Conservation (phyloP, 1,139 yeast species). For the Pichia norvegensis region DNA sequence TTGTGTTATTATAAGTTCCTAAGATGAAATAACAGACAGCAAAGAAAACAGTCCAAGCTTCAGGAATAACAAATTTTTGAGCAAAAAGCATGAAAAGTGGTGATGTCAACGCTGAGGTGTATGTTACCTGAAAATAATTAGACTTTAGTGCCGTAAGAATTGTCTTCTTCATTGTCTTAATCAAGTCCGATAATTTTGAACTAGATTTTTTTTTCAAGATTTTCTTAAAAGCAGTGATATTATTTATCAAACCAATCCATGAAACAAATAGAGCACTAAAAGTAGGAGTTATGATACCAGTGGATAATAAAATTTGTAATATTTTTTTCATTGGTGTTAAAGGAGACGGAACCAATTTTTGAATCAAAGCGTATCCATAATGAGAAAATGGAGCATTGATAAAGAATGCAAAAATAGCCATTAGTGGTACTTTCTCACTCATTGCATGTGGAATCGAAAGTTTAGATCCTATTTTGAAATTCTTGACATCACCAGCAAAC, state of each 20-base stretch:
- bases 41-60: slow-evolving; percentile 82
- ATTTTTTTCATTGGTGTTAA: slow-evolving; percentile 36
- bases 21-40: slow-evolving; percentile 63
- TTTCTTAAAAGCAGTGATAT: slow-evolving; percentile 5
- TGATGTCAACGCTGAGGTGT: slow-evolving; percentile 58
- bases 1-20: slow-evolving; percentile 70
- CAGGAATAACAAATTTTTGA: slow-evolving; percentile 65
- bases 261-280: slow-evolving; percentile 49
- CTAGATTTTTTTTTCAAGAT: slow-evolving; percentile 14
- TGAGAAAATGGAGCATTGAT: slow-evolving; percentile 74
- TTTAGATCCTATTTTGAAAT: slow-evolving; percentile 8
- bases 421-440: slow-evolving; percentile 45
- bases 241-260: slow-evolving; percentile 43
- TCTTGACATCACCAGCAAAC: slow-evolving; percentile 34
- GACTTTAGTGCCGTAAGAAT: slow-evolving; percentile 35
- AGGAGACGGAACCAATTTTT: slow-evolving; percentile 37
- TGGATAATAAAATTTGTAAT: slow-evolving; percentile 52
- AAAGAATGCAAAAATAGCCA: slow-evolving; percentile 66
- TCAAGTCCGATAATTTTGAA: slow-evolving; percentile 19
- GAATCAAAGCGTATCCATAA: slow-evolving; percentile 43
- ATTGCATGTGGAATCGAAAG: slow-evolving; percentile 33
- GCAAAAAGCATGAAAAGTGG: slow-evolving; percentile 59
- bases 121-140: slow-evolving; percentile 50
- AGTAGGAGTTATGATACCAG: slow-evolving; percentile 58
- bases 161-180: neutral